phyloP scores from a whole-genome alignment of 2,329 filamentous ascomycete species.

The Colletotrichum lini region DNA sequence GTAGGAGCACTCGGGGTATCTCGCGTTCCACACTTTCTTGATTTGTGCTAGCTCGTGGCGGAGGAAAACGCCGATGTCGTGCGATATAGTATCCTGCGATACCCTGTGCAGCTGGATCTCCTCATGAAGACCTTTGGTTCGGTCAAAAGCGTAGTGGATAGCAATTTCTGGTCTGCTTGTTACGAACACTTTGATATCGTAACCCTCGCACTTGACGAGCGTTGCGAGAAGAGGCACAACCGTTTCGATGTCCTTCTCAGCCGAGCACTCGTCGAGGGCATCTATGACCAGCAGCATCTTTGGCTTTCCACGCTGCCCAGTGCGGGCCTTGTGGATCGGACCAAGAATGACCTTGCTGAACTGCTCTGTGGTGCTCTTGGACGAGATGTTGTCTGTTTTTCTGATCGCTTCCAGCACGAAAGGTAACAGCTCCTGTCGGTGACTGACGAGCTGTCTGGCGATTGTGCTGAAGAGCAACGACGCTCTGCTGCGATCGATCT shows the following conservation, averaged over 20 bases:
- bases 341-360: background rate
- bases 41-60: background rate
- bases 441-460: constrained; percentile 50
- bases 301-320: too few species aligned
- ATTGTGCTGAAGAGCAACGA: constrained; percentile 57
- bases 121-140: background rate
- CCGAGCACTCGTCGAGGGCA: background rate
- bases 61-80: background rate
- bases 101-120: constrained; percentile 4
- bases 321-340: fast-evolving
- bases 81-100: background rate
- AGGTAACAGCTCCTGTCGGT: constrained; percentile 43
- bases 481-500: constrained; percentile 52
- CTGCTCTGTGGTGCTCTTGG: background rate
- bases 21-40: background rate
- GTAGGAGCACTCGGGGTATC: background rate
- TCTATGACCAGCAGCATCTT: background rate
- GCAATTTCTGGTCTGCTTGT: constrained; percentile 53
- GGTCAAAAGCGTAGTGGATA: constrained; percentile 49
- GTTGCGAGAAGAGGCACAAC: background rate
- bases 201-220: background rate
- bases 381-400: background rate
- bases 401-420: constrained; percentile 40
- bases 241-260: background rate
- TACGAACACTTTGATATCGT: background rate